These are phyloP conservation scores for Penicillium sp. DNA, from an alignment of 2,329 filamentous ascomycete species.

Conservation along the genomic window DNA sequence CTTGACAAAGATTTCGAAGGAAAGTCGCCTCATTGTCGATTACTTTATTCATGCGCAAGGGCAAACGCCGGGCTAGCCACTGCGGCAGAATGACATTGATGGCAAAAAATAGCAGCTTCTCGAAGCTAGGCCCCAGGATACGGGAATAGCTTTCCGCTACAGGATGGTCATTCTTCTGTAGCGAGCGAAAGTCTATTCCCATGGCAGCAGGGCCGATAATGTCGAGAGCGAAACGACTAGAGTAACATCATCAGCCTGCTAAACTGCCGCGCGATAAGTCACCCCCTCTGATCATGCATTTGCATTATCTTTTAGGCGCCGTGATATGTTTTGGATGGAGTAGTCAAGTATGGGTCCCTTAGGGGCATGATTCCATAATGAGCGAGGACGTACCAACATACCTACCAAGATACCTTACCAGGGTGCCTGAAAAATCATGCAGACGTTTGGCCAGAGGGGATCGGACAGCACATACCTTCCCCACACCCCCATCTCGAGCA, in stretches of 20 bases:
- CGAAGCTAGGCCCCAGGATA: slow-evolving; percentile 46
- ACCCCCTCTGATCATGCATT: too few relatives aligned
- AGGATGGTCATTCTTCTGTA: slow-evolving; percentile 48
- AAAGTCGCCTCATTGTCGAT: slow-evolving; percentile 29
- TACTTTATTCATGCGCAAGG: slow-evolving; percentile 34
- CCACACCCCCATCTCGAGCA: slow-evolving; percentile 35
- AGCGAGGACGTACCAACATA: too few relatives aligned
- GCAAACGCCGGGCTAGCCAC: slow-evolving; percentile 47
- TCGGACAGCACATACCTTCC: too few relatives aligned
- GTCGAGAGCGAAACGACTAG: slow-evolving; percentile 52
- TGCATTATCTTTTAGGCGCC: too few relatives aligned
- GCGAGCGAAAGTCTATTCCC: slow-evolving; percentile 45
- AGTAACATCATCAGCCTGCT: too few relatives aligned
- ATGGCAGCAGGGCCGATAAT: slow-evolving; percentile 18
- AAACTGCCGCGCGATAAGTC: too few relatives aligned
- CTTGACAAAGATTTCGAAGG: slow-evolving; percentile 31
- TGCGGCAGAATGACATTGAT: slow-evolving; percentile 47
- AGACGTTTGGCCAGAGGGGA: too few relatives aligned
- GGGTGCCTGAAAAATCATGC: too few relatives aligned
- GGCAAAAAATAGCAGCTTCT: slow-evolving; percentile 42
- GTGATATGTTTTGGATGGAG: too few relatives aligned
- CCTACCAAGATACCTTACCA: too few relatives aligned
- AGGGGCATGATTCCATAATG: too few relatives aligned
- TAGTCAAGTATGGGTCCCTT: too few relatives aligned
- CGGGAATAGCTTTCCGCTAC: slow-evolving; percentile 49